Base-by-base conservation (phyloP, 2,329 filamentous ascomycete genomes). In the Xylaria sp. region DNA sequence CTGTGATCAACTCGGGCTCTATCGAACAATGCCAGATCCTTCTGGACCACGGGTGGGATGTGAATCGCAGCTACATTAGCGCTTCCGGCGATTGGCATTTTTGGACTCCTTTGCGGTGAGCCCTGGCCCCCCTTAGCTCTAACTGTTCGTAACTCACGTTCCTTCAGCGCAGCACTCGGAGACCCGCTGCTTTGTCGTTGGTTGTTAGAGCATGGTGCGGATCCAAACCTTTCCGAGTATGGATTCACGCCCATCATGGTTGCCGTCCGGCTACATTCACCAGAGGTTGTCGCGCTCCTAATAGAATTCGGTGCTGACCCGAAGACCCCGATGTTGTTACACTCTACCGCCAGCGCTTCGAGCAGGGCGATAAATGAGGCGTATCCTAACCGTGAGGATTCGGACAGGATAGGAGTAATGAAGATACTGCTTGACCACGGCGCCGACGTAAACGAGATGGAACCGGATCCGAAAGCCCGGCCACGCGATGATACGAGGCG, bases 201-300 rank as follows among this genome's bases (percentile, higher is more conserved):
- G 73, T 60, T 74, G 23, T 65, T 74, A 50, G 71, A 71, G 56
- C 70, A 74, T 55, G 70, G 70, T n/a, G 73, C 73, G 37, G 69
- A 74, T 62, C 73, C 73, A 50, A 74, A 74, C 46, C 51, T 72
- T 25, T 62, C 70, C 48, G 73, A 74, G 58, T 68, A 73, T 37
- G 73, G 73, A 13, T 74, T 73, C 65, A 74, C 73, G 18, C 73
- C 73, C 46, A 74, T 74, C 66, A 74, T 74, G 73, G 68, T 74
- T 37, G 73, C 73, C 44, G 71, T 73, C 20, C 70, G 73, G 50
- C 56, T 72, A 37, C 72, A 73, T 58, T 71, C 73, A 15, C 73
- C 73, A 20, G 66, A 73, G 50, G 73, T 74, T 1, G 73, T 74
- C 50, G 52, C 57, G 56, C 66, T 73, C 13, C 66, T 74, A 8